Evolutionary conservation across 495 filamentous ascomycete genomes (phyloP).

Genomic region (Copromyces sp.): DNA sequence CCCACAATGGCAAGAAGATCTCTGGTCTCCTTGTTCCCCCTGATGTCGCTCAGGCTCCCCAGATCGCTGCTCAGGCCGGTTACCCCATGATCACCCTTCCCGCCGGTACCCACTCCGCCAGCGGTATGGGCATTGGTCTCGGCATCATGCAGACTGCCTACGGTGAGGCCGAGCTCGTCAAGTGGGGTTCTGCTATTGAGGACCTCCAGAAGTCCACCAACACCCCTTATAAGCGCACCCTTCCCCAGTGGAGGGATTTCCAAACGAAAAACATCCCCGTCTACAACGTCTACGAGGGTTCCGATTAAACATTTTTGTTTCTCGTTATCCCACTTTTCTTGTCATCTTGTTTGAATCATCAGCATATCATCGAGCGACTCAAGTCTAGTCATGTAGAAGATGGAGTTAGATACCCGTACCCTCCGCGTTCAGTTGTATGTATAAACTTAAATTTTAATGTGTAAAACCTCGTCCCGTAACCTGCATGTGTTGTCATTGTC

Average conservation of each 20-base stretch:
- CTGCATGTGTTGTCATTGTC: too few species aligned
- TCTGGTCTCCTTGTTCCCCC: slow-evolving; percentile 56
- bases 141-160: slow-evolving; percentile 57
- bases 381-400: not conserved
- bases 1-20: slow-evolving; percentile 36
- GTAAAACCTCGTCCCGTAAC: too few species aligned
- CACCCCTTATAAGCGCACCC: slow-evolving; percentile 8
- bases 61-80: slow-evolving; percentile 46
- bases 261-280: slow-evolving; percentile 13
- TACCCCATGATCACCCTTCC: slow-evolving; percentile 66
- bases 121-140: slow-evolving; percentile 61
- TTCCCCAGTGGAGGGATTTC: slow-evolving; percentile 15
- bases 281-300: slow-evolving; percentile 13
- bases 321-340: not conserved
- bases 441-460: too few species aligned
- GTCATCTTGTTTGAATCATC: not conserved
- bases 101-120: slow-evolving; percentile 40
- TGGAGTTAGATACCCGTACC: not conserved
- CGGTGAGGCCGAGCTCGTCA: slow-evolving; percentile 49
- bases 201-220: slow-evolving; percentile 26
- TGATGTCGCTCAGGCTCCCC: slow-evolving; percentile 52
- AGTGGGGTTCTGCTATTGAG: slow-evolving; percentile 60
- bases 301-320: slow-evolving; percentile 1
- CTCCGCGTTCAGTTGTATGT: too few species aligned
- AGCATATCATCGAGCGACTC: not conserved